Base-by-base conservation (phyloP, 345 rosid genomes). In the Excoecaria agallocha region DNA sequence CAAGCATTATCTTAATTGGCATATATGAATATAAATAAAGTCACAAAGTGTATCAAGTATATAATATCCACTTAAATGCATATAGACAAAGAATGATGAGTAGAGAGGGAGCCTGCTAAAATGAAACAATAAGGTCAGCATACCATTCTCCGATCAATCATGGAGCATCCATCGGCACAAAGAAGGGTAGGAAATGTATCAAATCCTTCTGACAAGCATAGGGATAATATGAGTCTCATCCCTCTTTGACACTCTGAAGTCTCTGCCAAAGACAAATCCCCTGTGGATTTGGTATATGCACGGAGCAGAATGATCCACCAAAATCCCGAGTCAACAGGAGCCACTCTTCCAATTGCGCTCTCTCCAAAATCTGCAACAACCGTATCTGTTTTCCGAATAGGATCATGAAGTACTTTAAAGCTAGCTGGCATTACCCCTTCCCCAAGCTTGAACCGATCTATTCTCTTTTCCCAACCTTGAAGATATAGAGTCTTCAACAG, bases 251-350 rank as follows among this genome's bases (percentile, higher is more conserved):
- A 89, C 59, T 88, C 97, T 16, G 90, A 79, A 45, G 80, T 87
- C 77, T 91, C 94, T 1, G 92, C 85, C 17, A 89, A 70, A 73
- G 91, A 75, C 68, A 70, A 82, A 80, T 89, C 94, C 46, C 94
- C 93, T 0, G 94, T 91, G 51, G 94, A 86, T 69, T 91, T 91
- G 13, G 94, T 88, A 69, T 91, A 91, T 17, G 97, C 92, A 58
- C 97, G 89, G 45, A 91, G 91, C 71, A 91, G 87, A 76, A 91
- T 91, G 73, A 91, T 89, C 97, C 97, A 91, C 97, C 94, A 91
- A 80, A 91, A 91, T 50, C 97, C 93, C 54, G 93, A 91, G 75
- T 91, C 93, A 22, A 91, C 93, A 1, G 97, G 93, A 60, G 97
- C 97, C 73, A 91, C 97, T 50, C 97, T 85, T 74, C 94, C 97